Evolutionary conservation across 2,329 filamentous ascomycete genomes (phyloP).

Genomic region (Xylariaceae sp.): DNA sequence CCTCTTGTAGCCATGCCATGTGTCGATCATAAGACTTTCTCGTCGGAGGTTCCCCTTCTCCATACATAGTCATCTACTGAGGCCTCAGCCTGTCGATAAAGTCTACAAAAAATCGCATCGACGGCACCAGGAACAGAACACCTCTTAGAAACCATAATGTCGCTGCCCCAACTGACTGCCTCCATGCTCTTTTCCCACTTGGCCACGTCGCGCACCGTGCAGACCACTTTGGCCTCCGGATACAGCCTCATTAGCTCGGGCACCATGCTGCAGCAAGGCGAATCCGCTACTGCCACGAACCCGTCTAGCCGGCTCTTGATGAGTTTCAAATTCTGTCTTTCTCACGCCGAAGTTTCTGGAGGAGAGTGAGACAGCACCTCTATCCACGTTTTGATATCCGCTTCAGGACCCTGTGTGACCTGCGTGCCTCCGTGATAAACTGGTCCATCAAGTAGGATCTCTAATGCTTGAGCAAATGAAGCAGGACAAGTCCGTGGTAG

Average conservation of each 20-base stretch:
- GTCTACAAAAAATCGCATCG: slow-evolving; percentile 21
- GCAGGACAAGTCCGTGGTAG: slow-evolving; percentile 23
- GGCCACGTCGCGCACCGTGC: slow-evolving; percentile 24
- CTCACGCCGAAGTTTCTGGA: slow-evolving; percentile 14
- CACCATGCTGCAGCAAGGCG: slow-evolving; percentile 23
- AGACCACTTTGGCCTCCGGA: slow-evolving; percentile 29
- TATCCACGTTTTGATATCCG: slow-evolving; percentile 21
- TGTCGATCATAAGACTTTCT: slow-evolving; percentile 18
- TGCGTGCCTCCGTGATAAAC: slow-evolving; percentile 25
- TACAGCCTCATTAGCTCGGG: slow-evolving; percentile 27
- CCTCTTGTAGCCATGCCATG: slow-evolving; percentile 21
- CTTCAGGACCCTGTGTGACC: slow-evolving; percentile 16
- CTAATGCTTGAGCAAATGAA: slow-evolving; percentile 24
- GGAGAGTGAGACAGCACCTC: slow-evolving; percentile 18
- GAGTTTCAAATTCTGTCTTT: slow-evolving; percentile 15
- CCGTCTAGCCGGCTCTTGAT: slow-evolving; percentile 21
- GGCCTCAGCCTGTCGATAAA: slow-evolving; percentile 17
- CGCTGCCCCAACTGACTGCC: slow-evolving; percentile 17
- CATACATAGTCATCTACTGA: slow-evolving; percentile 4
- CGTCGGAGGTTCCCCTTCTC: slow-evolving; percentile 6
- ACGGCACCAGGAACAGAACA: no score
- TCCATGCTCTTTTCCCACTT: slow-evolving; percentile 26
- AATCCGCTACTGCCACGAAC: slow-evolving; percentile 28
- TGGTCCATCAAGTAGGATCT: slow-evolving; percentile 24
- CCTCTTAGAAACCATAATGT: slow-evolving; percentile 17